These are phyloP conservation scores for Oxytropis ochrocephala DNA, from an alignment of 306 rosid species.

Conservation along the genomic window DNA sequence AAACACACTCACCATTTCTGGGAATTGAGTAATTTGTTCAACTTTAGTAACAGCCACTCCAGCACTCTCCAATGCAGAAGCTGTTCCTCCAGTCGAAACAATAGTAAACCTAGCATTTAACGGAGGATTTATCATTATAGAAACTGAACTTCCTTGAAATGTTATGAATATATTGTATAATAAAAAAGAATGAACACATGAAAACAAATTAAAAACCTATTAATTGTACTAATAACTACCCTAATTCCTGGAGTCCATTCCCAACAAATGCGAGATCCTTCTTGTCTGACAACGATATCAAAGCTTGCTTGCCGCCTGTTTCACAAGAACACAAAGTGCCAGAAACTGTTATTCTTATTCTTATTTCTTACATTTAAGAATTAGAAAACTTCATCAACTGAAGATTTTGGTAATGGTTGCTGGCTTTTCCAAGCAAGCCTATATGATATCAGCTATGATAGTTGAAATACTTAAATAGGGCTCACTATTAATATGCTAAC, in stretches of 20 bases:
- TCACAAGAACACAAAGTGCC: conserved; percentile 9
- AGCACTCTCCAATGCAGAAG: conserved; percentile 67
- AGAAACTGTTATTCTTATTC: not conserved
- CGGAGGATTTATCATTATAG: not conserved
- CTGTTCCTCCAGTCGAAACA: conserved; percentile 98
- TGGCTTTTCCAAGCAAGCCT: not conserved
- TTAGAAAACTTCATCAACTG: not conserved
- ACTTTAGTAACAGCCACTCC: conserved; percentile 85
- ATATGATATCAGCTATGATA: conserved; percentile 40
- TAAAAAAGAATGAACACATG: not conserved
- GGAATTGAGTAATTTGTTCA: conserved; percentile 79
- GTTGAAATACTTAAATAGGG: conserved; percentile 42
- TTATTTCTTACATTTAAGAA: not conserved
- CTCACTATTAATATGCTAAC: conserved; percentile 2
- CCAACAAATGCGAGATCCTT: conserved; percentile 74
- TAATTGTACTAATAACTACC: conserved; percentile 40
- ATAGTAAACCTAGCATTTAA: conserved; percentile 51
- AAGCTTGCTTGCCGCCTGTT: conserved; percentile 69
- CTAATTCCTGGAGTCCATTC: conserved; percentile 69
- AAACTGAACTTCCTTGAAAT: conserved; percentile 1
- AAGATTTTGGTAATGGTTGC: not conserved
- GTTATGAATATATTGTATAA: not conserved
- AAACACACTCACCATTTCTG: conserved; percentile 70
- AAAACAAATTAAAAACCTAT: not conserved
- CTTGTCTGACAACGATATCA: conserved; percentile 89